Conservation (phyloP, 2,329 filamentous ascomycete genomes). For the Catunica adiposa region DNA sequence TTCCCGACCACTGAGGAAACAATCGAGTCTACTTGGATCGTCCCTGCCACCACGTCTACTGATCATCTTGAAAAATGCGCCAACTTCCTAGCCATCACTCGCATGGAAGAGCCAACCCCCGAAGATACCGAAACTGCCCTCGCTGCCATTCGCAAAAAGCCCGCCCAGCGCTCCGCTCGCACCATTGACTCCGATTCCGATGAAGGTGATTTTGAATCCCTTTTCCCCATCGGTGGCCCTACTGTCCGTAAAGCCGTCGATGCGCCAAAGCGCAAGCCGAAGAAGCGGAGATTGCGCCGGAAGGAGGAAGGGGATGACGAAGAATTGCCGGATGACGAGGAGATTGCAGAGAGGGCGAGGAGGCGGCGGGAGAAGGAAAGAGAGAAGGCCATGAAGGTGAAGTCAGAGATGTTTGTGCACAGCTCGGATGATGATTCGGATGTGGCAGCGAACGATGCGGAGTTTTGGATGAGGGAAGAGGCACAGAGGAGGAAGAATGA, state of each 20-base stretch:
- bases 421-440: conserved; percentile 84
- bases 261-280: conserved; percentile 32
- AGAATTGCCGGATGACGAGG: conserved; percentile 40
- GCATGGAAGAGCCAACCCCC: conserved; percentile 62
- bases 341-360: conserved; percentile 46
- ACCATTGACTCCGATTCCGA: conserved; percentile 48
- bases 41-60: conserved; percentile 50
- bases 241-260: conserved; percentile 38
- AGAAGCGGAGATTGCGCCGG: conserved; percentile 26
- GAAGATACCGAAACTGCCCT: conserved; percentile 58
- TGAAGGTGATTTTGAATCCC: conserved; percentile 33
- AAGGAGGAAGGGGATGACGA: conserved; percentile 24
- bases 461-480: conserved; percentile 67
- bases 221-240: conserved; percentile 56
- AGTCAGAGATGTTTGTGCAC: conserved; percentile 67
- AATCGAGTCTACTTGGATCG: conserved; percentile 58
- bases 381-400: conserved; percentile 66
- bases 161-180: conserved; percentile 28
- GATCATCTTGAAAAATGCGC: conserved; percentile 43
- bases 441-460: conserved; percentile 47
- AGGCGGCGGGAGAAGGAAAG: conserved; percentile 49
- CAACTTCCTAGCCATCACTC: conserved; percentile 48
- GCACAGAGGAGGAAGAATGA: conserved; percentile 20
- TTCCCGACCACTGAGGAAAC: conserved; percentile 46
- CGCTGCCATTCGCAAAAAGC: conserved; percentile 38